Percentiles rank a stretch among this genome's conserved stretches.
phyloP scores from a whole-genome alignment of 2,329 filamentous ascomycete genomes.

The Penicillium brasilianum region DNA sequence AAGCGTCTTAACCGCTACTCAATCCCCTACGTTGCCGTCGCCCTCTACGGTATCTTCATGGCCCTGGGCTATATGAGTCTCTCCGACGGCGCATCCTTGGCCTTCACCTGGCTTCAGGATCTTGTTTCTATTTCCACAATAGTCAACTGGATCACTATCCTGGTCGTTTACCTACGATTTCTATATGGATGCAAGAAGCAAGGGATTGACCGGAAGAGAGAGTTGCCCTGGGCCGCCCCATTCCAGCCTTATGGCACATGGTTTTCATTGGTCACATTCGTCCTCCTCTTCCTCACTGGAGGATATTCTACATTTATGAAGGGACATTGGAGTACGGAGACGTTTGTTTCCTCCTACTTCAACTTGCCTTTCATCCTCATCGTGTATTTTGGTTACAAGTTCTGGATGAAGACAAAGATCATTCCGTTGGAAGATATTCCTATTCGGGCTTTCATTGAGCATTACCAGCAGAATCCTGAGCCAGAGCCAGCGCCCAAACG shows the following conservation, averaged over 20 bases:
- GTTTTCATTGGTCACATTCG: slow-evolving; percentile 59
- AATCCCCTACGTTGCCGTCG: slow-evolving; percentile 63
- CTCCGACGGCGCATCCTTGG: slow-evolving; percentile 57
- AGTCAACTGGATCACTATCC: slow-evolving; percentile 67
- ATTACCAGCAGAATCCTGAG: slow-evolving; percentile 35
- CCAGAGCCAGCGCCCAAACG: slow-evolving; percentile 29
- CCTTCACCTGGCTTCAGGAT: slow-evolving; percentile 72
- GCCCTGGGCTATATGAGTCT: slow-evolving; percentile 69
- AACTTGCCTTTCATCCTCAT: slow-evolving; percentile 63
- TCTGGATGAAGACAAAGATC: slow-evolving; percentile 44
- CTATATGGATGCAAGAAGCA: slow-evolving; percentile 51
- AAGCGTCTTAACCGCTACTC: slow-evolving; percentile 50
- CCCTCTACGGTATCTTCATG: slow-evolving; percentile 58
- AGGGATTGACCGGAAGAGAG: slow-evolving; percentile 36
- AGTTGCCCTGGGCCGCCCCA: slow-evolving; percentile 56
- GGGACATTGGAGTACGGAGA: slow-evolving; percentile 57
- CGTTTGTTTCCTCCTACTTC: slow-evolving; percentile 63
- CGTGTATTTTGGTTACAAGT: slow-evolving; percentile 53
- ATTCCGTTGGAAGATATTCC: slow-evolving; percentile 40
- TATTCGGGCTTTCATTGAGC: slow-evolving; percentile 42
- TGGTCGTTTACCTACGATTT: slow-evolving; percentile 59
- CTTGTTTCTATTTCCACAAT: slow-evolving; percentile 51
- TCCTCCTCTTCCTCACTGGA: slow-evolving; percentile 68
- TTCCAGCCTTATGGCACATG: slow-evolving; percentile 67
- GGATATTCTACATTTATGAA: slow-evolving; percentile 60